Evolutionary conservation across 345 rosid species (phyloP), one percentile per base, ranked within the genome.

Genomic region (Camelina sativa): DNA sequence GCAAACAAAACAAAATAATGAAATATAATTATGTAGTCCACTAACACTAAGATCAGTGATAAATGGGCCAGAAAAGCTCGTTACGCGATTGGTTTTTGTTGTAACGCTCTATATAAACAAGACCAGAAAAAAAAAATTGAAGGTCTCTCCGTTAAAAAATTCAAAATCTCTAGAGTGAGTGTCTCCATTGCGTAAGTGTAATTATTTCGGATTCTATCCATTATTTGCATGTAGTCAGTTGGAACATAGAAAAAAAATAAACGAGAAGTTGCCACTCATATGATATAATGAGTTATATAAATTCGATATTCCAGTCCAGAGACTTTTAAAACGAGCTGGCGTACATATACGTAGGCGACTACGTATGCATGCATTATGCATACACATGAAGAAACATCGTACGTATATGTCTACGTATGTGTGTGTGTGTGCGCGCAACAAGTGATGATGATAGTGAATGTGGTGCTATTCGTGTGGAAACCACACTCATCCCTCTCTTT

Each of bases 391-490:
- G 17, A 17, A 17, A 17, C 17, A 17, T 17, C 23, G 48, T 56
- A 71, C 55, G 72, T 70, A 64, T 17, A 67, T 63, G 16, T 53
- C 12, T 40, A 62, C 12, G 72, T 64, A 46, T 41, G 35, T 43
- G 2, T 2, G 28, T 25, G 22, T 20, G 22, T 20, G 13, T 59
- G 51, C 16, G 35, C 1, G 35, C 1, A 73, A 57, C 43, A 69
- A 69, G 66, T 76, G 66, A 63, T 55, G 16, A 56, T 30, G 34
- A 30, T 70, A 51, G 38, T 64, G 67, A 76, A 60, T 64, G 38
- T 71, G 72, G 80, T 77, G 76, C 56, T 56, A 50, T 62, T 70
- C 80, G 80, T 76, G 80, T 76, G 80, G 80, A 59, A 69, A 76
- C 80, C 76, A 76, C 80, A 70, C 22, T 76, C 76, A 11, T 63